Evolutionary conservation across 2,329 filamentous ascomycete genomes (phyloP).

Genomic region (Alternaria conjuncta): DNA sequence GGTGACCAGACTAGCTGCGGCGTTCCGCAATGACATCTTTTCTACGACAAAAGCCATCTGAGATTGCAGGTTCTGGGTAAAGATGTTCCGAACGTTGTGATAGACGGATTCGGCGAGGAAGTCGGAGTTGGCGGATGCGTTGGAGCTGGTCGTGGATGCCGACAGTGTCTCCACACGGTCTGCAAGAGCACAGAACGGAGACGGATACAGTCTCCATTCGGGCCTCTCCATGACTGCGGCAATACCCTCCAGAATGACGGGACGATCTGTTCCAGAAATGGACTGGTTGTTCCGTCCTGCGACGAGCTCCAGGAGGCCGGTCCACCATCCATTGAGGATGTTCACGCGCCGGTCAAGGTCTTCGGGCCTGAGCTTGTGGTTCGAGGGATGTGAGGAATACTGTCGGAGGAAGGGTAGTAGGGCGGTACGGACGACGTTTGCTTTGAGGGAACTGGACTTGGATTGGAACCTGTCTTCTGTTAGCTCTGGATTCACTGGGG

Average conservation of each 20-base stretch:
- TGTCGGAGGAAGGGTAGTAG: constrained; percentile 79
- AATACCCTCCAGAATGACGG: constrained; percentile 77
- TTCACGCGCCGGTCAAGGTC: constrained; percentile 80
- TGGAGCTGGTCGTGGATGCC: constrained; percentile 62
- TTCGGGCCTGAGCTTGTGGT: constrained; percentile 71
- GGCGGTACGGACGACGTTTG: constrained; percentile 73
- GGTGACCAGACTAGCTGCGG: constrained; percentile 69
- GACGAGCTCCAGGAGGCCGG: constrained; percentile 78
- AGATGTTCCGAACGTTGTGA: constrained; percentile 88
- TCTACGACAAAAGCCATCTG: constrained; percentile 90
- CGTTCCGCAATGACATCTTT: constrained; percentile 81
- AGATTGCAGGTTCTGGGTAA: constrained; percentile 78
- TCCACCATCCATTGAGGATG: constrained; percentile 93
- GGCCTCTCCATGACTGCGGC: constrained; percentile 84
- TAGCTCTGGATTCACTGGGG: background rate
- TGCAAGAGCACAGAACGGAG: constrained; percentile 67
- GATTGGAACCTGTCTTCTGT: constrained; percentile 64
- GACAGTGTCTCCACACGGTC: constrained; percentile 59
- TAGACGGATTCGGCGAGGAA: constrained; percentile 79
- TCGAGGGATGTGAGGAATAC: constrained; percentile 72
- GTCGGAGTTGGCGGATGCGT: constrained; percentile 66
- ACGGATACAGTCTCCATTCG: constrained; percentile 81
- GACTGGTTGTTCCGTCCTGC: constrained; percentile 76
- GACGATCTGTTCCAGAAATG: constrained; percentile 83
- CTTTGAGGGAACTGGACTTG: constrained; percentile 76